Evolutionary conservation across 2,329 filamentous ascomycete species (phyloP).

Genomic region (Alternaria angustiovoidea): DNA sequence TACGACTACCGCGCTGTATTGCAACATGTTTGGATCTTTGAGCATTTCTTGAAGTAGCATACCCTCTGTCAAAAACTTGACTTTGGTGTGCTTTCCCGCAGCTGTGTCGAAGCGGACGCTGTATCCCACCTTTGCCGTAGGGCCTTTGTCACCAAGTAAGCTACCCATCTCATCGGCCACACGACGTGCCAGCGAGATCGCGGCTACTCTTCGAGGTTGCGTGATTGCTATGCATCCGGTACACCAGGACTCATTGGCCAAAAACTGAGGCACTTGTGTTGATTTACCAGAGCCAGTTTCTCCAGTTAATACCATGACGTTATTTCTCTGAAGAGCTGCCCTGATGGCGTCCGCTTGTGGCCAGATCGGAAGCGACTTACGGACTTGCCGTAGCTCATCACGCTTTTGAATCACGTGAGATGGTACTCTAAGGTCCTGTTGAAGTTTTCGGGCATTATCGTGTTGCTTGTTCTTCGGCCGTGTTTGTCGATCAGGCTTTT

Average conservation of each 20-base stretch:
- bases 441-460: not conserved
- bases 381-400: constrained; percentile 57
- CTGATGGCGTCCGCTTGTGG: constrained; percentile 74
- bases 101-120: constrained; percentile 93
- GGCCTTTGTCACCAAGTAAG: constrained; percentile 65
- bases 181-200: constrained; percentile 86
- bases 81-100: constrained; percentile 78
- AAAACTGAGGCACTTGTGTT: constrained; percentile 93
- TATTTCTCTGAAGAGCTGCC: constrained; percentile 65
- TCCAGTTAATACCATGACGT: constrained; percentile 85
- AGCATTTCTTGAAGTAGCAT: constrained; percentile 95
- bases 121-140: constrained; percentile 79
- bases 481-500: constrained; percentile 8
- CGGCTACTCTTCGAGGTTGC: constrained; percentile 90
- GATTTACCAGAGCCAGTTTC: constrained; percentile 97
- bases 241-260: constrained; percentile 83
- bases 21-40: constrained; percentile 78
- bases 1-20: constrained; percentile 90
- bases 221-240: constrained; percentile 84
- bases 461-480: constrained; percentile 9
- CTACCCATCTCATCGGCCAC: constrained; percentile 85
- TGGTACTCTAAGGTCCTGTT: constrained; percentile 23
- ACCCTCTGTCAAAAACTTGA: constrained; percentile 96
- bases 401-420: constrained; percentile 53
- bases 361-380: constrained; percentile 83